These are phyloP conservation scores for Apophysomyces elegans DNA, from an alignment of 371 early-diverging fungal species.

Conservation along the genomic window DNA sequence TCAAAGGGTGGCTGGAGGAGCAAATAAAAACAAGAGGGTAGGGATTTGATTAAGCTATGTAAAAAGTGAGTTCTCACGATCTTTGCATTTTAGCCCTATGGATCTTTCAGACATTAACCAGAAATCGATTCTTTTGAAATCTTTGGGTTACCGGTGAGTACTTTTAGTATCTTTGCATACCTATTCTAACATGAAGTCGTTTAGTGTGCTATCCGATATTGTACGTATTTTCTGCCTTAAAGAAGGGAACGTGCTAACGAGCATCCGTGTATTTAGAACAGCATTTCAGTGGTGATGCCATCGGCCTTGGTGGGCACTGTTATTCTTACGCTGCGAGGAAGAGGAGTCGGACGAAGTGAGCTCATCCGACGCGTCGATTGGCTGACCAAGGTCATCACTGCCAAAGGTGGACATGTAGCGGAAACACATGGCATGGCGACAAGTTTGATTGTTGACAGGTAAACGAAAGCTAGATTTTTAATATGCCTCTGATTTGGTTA, in stretches of 20 bases:
- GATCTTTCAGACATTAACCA: constrained; percentile 33
- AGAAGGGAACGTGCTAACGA: constrained; percentile 12
- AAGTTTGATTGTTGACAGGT: constrained; percentile 68
- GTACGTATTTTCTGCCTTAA: constrained; percentile 37
- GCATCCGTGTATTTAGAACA: constrained; percentile 36
- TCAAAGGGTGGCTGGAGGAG: constrained; percentile 69
- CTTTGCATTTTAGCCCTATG: constrained; percentile 25
- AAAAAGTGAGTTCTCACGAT: not conserved
- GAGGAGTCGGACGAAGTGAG: constrained; percentile 85
- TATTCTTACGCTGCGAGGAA: constrained; percentile 81
- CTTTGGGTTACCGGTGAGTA: constrained; percentile 59
- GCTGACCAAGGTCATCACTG: constrained; percentile 69
- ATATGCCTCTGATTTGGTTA: not conserved
- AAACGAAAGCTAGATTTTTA: constrained; percentile 10
- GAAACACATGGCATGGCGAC: constrained; percentile 79
- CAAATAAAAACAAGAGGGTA: constrained; percentile 59
- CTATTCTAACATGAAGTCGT: not conserved
- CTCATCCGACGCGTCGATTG: constrained; percentile 82
- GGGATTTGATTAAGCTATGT: constrained; percentile 8
- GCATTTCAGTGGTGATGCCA: constrained; percentile 82
- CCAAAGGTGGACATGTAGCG: constrained; percentile 83
- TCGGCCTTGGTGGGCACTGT: constrained; percentile 85
- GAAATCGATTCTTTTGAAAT: constrained; percentile 52
- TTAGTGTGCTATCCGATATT: constrained; percentile 72
- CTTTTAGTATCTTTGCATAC: not conserved